Evolutionary conservation across 1,284 basidiomycete species (phyloP).

Genomic region (Ustilago vetiveriae): DNA sequence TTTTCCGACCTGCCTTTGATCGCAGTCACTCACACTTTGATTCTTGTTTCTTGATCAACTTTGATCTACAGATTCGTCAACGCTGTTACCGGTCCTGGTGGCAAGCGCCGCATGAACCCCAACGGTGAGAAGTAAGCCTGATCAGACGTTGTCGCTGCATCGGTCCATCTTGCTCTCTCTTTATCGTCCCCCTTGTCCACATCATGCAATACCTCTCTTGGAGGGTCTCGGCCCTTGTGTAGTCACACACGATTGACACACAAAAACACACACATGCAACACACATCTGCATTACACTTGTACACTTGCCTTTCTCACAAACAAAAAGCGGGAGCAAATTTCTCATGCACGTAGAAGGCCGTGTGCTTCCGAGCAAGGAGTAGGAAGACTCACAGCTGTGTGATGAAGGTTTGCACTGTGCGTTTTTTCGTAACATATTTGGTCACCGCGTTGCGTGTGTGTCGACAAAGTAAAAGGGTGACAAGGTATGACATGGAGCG

Average conservation of each 20-base stretch:
- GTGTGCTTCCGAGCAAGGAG: no score
- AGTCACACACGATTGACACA: background rate
- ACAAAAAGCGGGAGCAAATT: slow-evolving; percentile 1
- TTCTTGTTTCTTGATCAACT: background rate
- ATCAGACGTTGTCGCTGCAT: no score
- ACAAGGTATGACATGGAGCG: no score
- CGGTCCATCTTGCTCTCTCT: no score
- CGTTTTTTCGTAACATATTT: no score
- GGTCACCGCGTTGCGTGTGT: no score
- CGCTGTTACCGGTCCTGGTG: slow-evolving; percentile 86
- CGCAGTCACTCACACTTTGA: slow-evolving; percentile 2
- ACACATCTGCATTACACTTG: slow-evolving; percentile 2
- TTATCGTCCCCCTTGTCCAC: background rate
- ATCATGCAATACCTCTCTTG: slow-evolving; percentile 10
- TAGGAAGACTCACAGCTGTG: background rate
- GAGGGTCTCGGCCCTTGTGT: slow-evolving; percentile 12
- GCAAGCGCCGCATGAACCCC: slow-evolving; percentile 87
- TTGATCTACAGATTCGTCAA: slow-evolving; percentile 81
- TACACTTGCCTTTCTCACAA: slow-evolving; percentile 3
- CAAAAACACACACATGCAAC: background rate
- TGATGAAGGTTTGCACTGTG: background rate
- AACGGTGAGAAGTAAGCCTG: slow-evolving; percentile 66
- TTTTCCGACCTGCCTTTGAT: no score
- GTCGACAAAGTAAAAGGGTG: no score
- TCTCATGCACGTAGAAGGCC: background rate